Conservation (phyloP, 2,329 filamentous ascomycete species). For the Aureobasidium sp. region DNA sequence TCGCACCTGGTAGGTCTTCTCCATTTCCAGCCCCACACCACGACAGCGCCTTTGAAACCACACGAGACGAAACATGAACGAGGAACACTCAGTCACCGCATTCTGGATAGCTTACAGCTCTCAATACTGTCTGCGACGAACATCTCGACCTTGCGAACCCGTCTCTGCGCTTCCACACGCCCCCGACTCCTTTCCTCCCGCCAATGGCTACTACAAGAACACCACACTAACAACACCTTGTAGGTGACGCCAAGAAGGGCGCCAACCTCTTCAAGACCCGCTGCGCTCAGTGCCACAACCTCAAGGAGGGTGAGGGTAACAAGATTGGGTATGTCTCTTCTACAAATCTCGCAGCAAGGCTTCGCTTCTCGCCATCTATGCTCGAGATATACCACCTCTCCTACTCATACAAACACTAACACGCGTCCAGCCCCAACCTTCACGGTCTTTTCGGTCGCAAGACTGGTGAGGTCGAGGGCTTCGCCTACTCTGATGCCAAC, state of each 20-base stretch:
- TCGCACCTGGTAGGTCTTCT: slow-evolving; percentile 29
- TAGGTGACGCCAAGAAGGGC: slow-evolving; percentile 93
- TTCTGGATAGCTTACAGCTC: neutral
- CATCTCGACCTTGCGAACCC: neutral
- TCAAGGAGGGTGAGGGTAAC: slow-evolving; percentile 85
- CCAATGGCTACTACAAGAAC: neutral
- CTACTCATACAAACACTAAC: neutral
- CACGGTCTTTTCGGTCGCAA: slow-evolving; percentile 97
- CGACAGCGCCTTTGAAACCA: neutral
- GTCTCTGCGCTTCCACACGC: neutral
- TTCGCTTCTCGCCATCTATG: neutral
- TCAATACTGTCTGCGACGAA: neutral
- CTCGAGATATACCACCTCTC: neutral
- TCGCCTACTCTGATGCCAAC: slow-evolving; percentile 99
- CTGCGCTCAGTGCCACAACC: slow-evolving; percentile 97
- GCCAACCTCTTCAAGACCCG: slow-evolving; percentile 98
- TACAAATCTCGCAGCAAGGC: slow-evolving; percentile 87
- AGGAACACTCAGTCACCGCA: neutral
- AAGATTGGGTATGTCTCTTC: slow-evolving; percentile 63
- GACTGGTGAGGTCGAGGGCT: slow-evolving; percentile 84
- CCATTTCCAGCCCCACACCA: neutral
- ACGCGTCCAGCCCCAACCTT: slow-evolving; percentile 58
- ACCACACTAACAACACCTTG: slow-evolving; percentile 7
- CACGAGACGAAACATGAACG: neutral
- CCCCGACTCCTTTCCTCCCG: neutral